Conservation (phyloP, 371 early-diverging fungal species). For the Spiromyces aspiralis region DNA sequence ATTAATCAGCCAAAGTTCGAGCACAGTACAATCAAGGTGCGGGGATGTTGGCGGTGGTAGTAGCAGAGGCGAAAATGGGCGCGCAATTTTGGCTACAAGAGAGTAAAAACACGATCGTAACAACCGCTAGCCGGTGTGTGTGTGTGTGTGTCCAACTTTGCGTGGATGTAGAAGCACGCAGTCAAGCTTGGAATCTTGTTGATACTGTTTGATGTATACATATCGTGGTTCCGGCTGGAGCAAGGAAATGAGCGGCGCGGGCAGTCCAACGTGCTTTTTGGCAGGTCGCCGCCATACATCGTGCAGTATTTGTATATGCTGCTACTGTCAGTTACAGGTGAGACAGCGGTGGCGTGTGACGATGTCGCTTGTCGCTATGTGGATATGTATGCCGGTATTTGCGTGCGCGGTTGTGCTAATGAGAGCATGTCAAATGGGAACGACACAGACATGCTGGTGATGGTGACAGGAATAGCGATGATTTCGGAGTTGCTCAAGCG, state of each 20-base stretch:
- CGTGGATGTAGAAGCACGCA: constrained; percentile 31
- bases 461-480: too few relatives aligned
- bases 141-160: not conserved
- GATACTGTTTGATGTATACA: constrained; percentile 82
- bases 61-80: too few relatives aligned
- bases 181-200: constrained; percentile 62
- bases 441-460: too few relatives aligned
- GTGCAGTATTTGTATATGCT: constrained; percentile 65
- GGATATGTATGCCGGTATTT: too few relatives aligned
- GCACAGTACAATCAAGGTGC: not conserved
- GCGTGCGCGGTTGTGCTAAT: too few relatives aligned
- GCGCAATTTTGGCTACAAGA: not conserved
- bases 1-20: constrained; percentile 44
- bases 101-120: not conserved
- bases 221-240: constrained; percentile 84
- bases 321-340: constrained; percentile 51
- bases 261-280: constrained; percentile 40
- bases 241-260: constrained; percentile 38
- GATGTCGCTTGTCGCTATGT: too few relatives aligned
- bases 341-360: too few relatives aligned
- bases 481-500: too few relatives aligned
- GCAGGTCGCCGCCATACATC: constrained; percentile 20
- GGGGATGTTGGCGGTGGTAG: not conserved
- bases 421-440: too few relatives aligned
- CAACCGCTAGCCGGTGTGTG: constrained; percentile 6